Evolutionary conservation across 116 monocot genomes (phyloP), one percentile per base, ranked within the genome.

Genomic region (Trichopus zeylanicus): DNA sequence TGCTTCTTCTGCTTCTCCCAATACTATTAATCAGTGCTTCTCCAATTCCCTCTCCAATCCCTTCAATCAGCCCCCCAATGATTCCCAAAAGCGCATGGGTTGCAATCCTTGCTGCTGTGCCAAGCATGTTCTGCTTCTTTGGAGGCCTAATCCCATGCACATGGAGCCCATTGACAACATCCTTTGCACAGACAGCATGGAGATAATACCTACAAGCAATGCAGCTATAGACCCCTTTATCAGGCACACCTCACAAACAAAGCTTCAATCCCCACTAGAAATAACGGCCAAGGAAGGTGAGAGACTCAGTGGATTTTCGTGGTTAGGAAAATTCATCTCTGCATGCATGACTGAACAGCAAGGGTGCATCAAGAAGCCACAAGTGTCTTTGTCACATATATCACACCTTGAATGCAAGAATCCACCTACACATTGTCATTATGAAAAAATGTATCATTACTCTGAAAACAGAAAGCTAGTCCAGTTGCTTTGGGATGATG

Each of bases 11-110:
- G 10, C 73, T 61, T 48, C 67, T 83, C 24, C 68, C 79, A 55
- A 88, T 57, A 28, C 57, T 61, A 0, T 67, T 72, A 0, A 81
- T 54, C 25, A 88, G 59, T 0, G 62, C 77, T 48, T 65, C 78
- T 6, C 89, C 84, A 38, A 89, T 70, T 15, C 89, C 89, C 59
- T 89, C 84, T 39, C 89, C 89, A 22, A 89, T 81, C 0, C 89
- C 89, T 39, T 89, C 84, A 38, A 89, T 78, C 20, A 89, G 30
- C 2, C 64, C 89, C 6, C 81, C 84, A 13, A 89, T 75, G 16
- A 75, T 59, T 15, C 67, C 74, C 23, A 78, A 56, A 18, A 89
- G 15, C 25, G 70, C 70, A 16, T 89, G 76, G 24, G 74, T 52
- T 5, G 75, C 81, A 28, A 75, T 37, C 64, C 25, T 79, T 3